These are phyloP conservation scores for Globisporangium viniferum DNA, from an alignment of 352 stramenopile genomes.

Conservation along the genomic window DNA sequence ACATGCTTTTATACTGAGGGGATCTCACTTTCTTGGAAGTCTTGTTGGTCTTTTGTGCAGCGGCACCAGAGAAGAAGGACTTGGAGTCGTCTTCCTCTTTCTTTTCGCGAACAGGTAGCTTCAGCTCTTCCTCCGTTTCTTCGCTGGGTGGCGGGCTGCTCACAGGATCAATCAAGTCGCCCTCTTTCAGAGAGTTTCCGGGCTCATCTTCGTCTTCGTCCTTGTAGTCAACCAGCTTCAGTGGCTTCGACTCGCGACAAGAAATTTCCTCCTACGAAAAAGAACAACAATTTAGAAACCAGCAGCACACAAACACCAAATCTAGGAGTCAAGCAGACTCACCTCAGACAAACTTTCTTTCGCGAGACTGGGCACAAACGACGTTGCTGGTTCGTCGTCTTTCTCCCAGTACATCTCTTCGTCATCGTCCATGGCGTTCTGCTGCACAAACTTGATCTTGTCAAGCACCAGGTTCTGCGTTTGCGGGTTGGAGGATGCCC, in stretches of 20 bases:
- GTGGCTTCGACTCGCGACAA: conserved; percentile 34
- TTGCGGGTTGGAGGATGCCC: conserved; percentile 20
- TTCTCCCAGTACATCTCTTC: conserved; percentile 82
- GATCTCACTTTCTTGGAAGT: conserved; percentile 33
- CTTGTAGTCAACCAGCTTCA: conserved; percentile 74
- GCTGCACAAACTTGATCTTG: conserved; percentile 54
- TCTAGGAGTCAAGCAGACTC: conserved; percentile 3
- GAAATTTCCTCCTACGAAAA: conserved; percentile 37
- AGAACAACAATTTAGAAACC: not conserved
- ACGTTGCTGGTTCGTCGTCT: conserved; percentile 43
- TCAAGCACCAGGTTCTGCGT: conserved; percentile 23
- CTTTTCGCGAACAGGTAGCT: conserved; percentile 56
- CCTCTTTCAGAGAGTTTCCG: conserved; percentile 31
- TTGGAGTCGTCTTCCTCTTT: conserved; percentile 49
- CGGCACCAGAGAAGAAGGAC: conserved; percentile 48
- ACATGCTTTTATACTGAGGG: conserved; percentile 74
- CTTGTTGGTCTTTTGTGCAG: conserved; percentile 40
- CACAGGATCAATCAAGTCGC: conserved; percentile 19
- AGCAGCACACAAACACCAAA: not conserved
- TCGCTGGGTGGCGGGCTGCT: conserved; percentile 23
- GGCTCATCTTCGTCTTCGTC: conserved; percentile 63
- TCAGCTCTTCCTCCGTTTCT: conserved; percentile 44
- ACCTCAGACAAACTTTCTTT: conserved; percentile 55
- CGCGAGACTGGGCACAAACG: conserved; percentile 29
- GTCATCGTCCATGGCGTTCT: conserved; percentile 58